Percentiles rank a stretch among this genome's conserved stretches.
phyloP scores from a whole-genome alignment of 1,139 yeast species.

The Sugiyamaella japonica region DNA sequence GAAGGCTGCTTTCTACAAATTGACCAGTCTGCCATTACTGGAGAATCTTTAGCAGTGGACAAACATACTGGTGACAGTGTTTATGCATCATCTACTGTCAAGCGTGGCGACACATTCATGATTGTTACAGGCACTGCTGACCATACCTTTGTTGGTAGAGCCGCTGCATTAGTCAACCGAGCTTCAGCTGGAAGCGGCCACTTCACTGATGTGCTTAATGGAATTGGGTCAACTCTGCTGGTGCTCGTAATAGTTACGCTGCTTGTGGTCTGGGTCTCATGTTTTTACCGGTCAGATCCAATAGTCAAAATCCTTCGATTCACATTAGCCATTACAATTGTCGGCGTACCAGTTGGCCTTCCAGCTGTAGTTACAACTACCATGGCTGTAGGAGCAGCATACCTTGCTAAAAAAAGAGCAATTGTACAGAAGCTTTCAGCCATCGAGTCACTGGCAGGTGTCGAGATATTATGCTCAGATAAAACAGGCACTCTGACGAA shows the following conservation, averaged over 20 bases:
- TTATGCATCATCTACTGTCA: conserved; percentile 94
- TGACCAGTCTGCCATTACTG: conserved; percentile 97
- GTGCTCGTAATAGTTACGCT: conserved; percentile 87
- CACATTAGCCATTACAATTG: conserved; percentile 91
- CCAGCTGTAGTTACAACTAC: conserved; percentile 99
- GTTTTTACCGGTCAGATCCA: conserved; percentile 90
- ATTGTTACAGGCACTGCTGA: conserved; percentile 96
- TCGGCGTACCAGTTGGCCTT: conserved; percentile 99
- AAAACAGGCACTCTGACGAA: conserved; percentile 99
- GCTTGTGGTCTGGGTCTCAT: conserved; percentile 88
- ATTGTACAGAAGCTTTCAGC: conserved; percentile 98
- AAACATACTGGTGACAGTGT: conserved; percentile 84
- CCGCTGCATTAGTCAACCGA: conserved; percentile 95
- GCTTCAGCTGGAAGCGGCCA: conserved; percentile 95
- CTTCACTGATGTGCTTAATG: conserved; percentile 96
- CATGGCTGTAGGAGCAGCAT: conserved; percentile 99
- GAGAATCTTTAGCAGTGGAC: conserved; percentile 97
- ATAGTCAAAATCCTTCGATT: conserved; percentile 91
- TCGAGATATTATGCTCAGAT: conserved; percentile 97
- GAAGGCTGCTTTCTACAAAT: conserved; percentile 70
- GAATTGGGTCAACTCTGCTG: conserved; percentile 91
- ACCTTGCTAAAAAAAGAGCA: conserved; percentile 97
- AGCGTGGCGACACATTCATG: conserved; percentile 97
- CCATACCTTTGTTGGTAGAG: conserved; percentile 89
- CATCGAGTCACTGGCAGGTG: conserved; percentile 98